A percentile compares a stretch with the other conserved stretches of the same genome.
These are phyloP conservation scores for Sphaerobolus stellatus DNA, from an alignment of 1,284 basidiomycete genomes.

Conservation along the genomic window DNA sequence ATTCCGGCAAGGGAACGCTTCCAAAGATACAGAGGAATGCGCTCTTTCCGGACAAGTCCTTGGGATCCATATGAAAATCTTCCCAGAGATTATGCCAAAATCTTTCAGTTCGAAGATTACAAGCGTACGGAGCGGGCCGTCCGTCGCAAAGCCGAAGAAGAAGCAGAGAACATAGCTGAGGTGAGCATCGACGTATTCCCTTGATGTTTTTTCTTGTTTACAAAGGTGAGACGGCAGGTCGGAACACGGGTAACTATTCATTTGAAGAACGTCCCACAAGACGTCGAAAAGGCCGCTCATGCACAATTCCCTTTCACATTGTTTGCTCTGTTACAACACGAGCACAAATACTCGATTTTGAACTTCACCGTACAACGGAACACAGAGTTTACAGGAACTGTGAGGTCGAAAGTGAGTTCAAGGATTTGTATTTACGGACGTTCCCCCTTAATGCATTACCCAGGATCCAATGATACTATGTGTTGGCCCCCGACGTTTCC, in stretches of 20 bases:
- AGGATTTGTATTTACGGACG: background rate
- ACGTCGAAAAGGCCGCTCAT: conserved; percentile 40
- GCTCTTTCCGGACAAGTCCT: conserved; percentile 90
- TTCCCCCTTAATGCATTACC: conserved; percentile 5
- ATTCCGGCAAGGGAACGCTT: conserved; percentile 86
- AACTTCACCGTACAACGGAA: conserved; percentile 95
- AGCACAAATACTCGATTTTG: conserved; percentile 93
- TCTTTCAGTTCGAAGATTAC: conserved; percentile 98
- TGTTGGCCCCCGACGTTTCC: conserved; percentile 83
- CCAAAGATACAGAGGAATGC: conserved; percentile 89
- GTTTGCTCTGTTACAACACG: conserved; percentile 89
- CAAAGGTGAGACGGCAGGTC: conserved; percentile 45
- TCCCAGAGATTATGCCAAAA: conserved; percentile 89
- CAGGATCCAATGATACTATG: conserved; percentile 89
- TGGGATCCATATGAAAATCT: conserved; percentile 99
- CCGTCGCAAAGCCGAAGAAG: conserved; percentile 60
- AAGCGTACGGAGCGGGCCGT: conserved; percentile 82
- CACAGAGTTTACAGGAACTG: conserved; percentile 88
- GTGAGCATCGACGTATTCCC: conserved; percentile 40
- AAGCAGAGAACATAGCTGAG: conserved; percentile 54
- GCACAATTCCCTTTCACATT: conserved; percentile 61
- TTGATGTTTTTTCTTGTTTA: conserved; percentile 3
- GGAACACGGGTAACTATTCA: conserved; percentile 78
- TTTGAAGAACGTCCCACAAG: conserved; percentile 68
- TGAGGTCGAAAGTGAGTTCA: conserved; percentile 80